phyloP scores from a whole-genome alignment of 768 basidiomycete species.

The Boletus rubescentipes region DNA sequence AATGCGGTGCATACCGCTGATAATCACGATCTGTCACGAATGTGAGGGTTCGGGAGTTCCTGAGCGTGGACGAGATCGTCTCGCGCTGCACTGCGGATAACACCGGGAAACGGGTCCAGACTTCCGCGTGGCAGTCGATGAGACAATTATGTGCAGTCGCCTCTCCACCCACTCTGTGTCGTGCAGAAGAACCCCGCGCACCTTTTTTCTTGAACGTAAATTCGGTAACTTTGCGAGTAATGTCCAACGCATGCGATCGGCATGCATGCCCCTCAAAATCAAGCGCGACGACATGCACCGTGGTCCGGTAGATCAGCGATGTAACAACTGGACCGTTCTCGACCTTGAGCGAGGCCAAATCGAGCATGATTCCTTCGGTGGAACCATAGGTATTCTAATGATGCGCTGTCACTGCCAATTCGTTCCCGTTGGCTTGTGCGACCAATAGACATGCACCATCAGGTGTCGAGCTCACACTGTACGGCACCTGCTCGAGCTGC shows the following conservation, averaged over 20 bases:
- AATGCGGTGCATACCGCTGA: conserved; percentile 41
- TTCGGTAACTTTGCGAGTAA: conserved; percentile 55
- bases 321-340: conserved; percentile 36
- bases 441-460: conserved; percentile 54
- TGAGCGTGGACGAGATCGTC: conserved; percentile 37
- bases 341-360: conserved; percentile 29
- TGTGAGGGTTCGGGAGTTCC: conserved; percentile 35
- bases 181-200: conserved; percentile 9
- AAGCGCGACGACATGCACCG: conserved; percentile 44
- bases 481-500: conserved; percentile 36
- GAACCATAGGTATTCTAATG: conserved; percentile 62
- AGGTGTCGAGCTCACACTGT: conserved; percentile 40
- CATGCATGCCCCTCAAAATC: conserved; percentile 33
- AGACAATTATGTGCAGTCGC: conserved; percentile 46
- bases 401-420: conserved; percentile 37
- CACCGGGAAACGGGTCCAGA: conserved; percentile 63
- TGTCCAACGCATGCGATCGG: conserved; percentile 47
- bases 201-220: conserved; percentile 53
- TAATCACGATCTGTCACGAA: conserved; percentile 44
- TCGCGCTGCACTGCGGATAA: conserved; percentile 50
- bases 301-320: conserved; percentile 43
- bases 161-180: not conserved
- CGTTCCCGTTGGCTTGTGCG: conserved; percentile 19
- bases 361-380: conserved; percentile 40
- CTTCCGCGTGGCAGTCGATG: conserved; percentile 53